Conservation (phyloP, 2,329 filamentous ascomycete genomes). For the Penicillium brevicompactum region DNA sequence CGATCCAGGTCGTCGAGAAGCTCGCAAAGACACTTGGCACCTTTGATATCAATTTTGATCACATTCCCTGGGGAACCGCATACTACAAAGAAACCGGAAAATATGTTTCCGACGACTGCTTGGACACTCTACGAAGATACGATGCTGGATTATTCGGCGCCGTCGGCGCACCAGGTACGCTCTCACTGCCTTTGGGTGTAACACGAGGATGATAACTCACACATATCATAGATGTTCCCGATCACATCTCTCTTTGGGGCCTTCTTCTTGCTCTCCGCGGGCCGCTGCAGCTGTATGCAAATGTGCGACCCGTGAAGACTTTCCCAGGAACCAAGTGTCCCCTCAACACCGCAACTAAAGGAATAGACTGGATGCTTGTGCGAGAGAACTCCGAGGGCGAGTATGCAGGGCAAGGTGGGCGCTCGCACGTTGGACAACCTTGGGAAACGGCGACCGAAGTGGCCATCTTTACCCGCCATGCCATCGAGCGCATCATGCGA, state of each 20-base stretch:
- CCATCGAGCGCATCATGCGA: conserved; percentile 53
- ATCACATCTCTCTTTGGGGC: conserved; percentile 60
- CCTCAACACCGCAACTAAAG: conserved; percentile 49
- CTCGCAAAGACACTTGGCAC: conserved; percentile 47
- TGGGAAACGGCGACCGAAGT: conserved; percentile 59
- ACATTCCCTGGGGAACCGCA: conserved; percentile 43
- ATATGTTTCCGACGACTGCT: conserved; percentile 56
- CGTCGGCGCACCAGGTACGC: conserved; percentile 57
- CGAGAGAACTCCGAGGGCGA: conserved; percentile 60
- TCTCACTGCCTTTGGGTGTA: neutral
- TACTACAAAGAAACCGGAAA: conserved; percentile 53
- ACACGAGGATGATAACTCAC: neutral
- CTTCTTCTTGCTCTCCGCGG: conserved; percentile 59
- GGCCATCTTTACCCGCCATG: conserved; percentile 56
- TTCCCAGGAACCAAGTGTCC: conserved; percentile 56
- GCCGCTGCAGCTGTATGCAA: conserved; percentile 59
- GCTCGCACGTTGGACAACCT: conserved; percentile 52
- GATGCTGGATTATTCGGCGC: conserved; percentile 63
- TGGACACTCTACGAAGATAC: conserved; percentile 53
- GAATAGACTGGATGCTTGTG: conserved; percentile 59
- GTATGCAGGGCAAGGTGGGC: conserved; percentile 58
- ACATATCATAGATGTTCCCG: conserved; percentile 49
- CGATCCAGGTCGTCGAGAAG: conserved; percentile 50
- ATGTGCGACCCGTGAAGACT: conserved; percentile 55
- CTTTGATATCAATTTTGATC: conserved; percentile 54